Evolutionary conservation across 1,284 basidiomycete species (phyloP), one percentile per base, ranked within the genome.

Genomic region (Sphagnurus paluster): DNA sequence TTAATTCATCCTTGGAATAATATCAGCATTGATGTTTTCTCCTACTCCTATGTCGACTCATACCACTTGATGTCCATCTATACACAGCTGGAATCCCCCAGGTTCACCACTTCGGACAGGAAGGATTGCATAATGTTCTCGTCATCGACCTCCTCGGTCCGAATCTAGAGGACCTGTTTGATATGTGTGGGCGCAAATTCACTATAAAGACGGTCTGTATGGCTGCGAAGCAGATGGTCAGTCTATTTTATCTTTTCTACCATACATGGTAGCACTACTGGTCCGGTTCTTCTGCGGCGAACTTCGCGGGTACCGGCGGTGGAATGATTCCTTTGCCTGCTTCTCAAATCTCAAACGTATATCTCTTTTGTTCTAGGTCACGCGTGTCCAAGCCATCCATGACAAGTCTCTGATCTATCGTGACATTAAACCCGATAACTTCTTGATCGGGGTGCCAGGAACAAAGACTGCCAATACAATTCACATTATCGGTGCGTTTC

Each of bases 381-480:
- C 94, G 36, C 92, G 97, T 53, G 92, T 98, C 41, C 95, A 99
- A 72, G 88, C 95, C 58, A 90, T 98, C 54, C 96, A 99, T 72
- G 96, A 97, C 59, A 95, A 97, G 71, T 97, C 94, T 59, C 87
- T 98, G 67, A 98, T 99, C 59, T 97, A 98, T 75, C 93, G 96
- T 55, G 97, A 98, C 67, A 98, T 98, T 76, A 98, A 98, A 68
- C 96, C 96, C 39, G 96, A 98, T 75, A 98, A 99, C 74, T 98
- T 99, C 69, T 75, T 99, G 55, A 93, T 99, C 64, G 96, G 96
- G 46, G 87, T 94, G 10, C 90, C 94, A n/a, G 83, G 82, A 29
- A 95, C 90, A 36, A 97, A 94, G 75, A 89, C 78, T 25, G 90
- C 93, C 45, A 95, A 96, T 63, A 77, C 82, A 13, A 86, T 98